Evolutionary conservation across 257 asterid genomes (phyloP).

Genomic region (Lithospermum erythrorhizon): DNA sequence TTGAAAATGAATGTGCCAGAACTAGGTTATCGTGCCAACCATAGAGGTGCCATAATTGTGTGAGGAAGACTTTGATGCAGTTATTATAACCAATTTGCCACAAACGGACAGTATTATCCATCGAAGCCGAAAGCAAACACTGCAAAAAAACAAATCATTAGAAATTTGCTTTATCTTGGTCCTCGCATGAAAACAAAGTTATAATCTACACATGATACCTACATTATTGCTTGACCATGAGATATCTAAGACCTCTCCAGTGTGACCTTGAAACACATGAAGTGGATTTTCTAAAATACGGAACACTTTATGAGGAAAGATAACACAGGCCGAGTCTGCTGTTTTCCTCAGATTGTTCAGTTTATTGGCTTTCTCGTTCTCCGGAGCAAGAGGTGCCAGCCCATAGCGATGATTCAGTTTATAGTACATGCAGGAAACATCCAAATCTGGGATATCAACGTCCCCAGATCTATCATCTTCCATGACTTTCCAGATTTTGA

Average conservation of each 20-base stretch:
- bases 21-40: neutral
- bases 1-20: neutral
- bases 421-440: slow-evolving; percentile 78
- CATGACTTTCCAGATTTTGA: slow-evolving; percentile 76
- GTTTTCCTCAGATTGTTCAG: slow-evolving; percentile 34
- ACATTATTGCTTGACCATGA: slow-evolving; percentile 81
- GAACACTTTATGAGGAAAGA: slow-evolving; percentile 70
- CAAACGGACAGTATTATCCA: slow-evolving; percentile 84
- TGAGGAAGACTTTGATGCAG: slow-evolving; percentile 72
- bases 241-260: slow-evolving; percentile 65
- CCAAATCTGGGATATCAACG: slow-evolving; percentile 47
- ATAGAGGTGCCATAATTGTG: slow-evolving; percentile 81
- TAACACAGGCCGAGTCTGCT: slow-evolving; percentile 66
- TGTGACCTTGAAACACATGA: slow-evolving; percentile 69
- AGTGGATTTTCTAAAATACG: slow-evolving; percentile 65
- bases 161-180: slow-evolving; percentile 1
- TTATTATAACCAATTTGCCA: slow-evolving; percentile 72
- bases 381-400: slow-evolving; percentile 41
- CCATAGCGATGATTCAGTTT: slow-evolving; percentile 58
- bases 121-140: slow-evolving; percentile 77
- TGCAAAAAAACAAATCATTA: slow-evolving; percentile 22
- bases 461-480: slow-evolving; percentile 63
- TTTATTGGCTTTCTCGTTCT: slow-evolving; percentile 39
- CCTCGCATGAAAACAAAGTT: neutral
- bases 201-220: slow-evolving; percentile 16